Evolutionary conservation across 805 yeast genomes (phyloP).

Genomic region (Cyberlindnera nakhonratchasimensis): DNA sequence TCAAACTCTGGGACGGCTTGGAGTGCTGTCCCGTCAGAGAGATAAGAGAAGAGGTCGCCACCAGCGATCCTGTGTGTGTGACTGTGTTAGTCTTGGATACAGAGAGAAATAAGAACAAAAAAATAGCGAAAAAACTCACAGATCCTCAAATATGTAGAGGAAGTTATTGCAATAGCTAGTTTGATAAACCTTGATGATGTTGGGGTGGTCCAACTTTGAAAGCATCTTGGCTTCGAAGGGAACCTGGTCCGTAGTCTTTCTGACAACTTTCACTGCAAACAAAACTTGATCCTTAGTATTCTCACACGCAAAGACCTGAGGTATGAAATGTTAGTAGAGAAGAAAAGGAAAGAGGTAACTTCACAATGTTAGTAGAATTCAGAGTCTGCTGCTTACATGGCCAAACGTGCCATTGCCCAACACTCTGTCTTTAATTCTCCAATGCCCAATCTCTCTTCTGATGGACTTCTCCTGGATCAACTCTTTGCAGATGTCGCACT

Average conservation of each 20-base stretch:
- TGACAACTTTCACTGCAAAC: slow-evolving; percentile 50
- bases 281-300: slow-evolving; percentile 26
- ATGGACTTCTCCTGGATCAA: slow-evolving; percentile 25
- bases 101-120: background rate
- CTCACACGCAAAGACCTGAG: slow-evolving; percentile 33
- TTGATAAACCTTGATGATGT: slow-evolving; percentile 44
- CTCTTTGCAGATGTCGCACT: slow-evolving; percentile 12
- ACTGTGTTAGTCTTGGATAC: slow-evolving; percentile 2
- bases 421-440: slow-evolving; percentile 41
- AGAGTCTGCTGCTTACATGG: slow-evolving; percentile 32
- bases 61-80: slow-evolving; percentile 38
- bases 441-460: slow-evolving; percentile 28
- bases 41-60: slow-evolving; percentile 56
- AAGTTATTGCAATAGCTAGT: slow-evolving; percentile 29
- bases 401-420: slow-evolving; percentile 62
- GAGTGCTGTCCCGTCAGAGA: slow-evolving; percentile 40
- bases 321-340: slow-evolving; percentile 3
- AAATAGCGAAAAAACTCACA: too few relatives aligned
- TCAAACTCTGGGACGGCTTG: slow-evolving; percentile 51
- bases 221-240: slow-evolving; percentile 44
- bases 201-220: slow-evolving; percentile 41
- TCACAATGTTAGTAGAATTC: background rate
- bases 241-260: slow-evolving; percentile 27
- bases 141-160: slow-evolving; percentile 46
- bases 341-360: background rate